Percentiles rank a stretch among this genome's conserved stretches.
These are phyloP conservation scores for Phytophthora chlamydospora DNA, from an alignment of 352 stramenopile genomes.

Conservation along the genomic window DNA sequence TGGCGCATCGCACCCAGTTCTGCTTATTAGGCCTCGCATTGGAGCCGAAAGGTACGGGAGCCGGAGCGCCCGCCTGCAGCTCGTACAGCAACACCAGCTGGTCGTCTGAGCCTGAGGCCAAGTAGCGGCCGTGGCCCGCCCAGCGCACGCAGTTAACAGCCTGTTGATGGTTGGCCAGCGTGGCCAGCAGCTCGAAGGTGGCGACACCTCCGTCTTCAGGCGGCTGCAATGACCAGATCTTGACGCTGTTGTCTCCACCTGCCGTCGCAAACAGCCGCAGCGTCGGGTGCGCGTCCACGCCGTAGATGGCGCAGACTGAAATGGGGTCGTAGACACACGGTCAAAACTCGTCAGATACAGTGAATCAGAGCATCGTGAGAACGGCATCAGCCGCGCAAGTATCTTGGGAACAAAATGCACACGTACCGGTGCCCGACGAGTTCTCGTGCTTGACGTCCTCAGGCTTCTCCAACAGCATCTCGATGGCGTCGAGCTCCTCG, in stretches of 20 bases:
- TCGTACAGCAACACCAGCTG: slow-evolving; percentile 87
- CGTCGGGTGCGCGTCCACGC: slow-evolving; percentile 82
- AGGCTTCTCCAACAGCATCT: slow-evolving; percentile 87
- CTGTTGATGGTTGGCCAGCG: slow-evolving; percentile 82
- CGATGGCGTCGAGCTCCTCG: neutral
- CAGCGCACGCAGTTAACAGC: slow-evolving; percentile 89
- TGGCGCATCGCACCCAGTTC: slow-evolving; percentile 84
- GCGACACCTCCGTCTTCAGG: slow-evolving; percentile 48
- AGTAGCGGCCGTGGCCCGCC: slow-evolving; percentile 76
- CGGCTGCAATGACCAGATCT: slow-evolving; percentile 78
- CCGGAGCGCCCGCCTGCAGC: slow-evolving; percentile 60
- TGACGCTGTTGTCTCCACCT: slow-evolving; percentile 82
- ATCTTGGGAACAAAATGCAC: neutral
- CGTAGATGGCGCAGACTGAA: slow-evolving; percentile 83
- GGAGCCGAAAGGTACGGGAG: slow-evolving; percentile 81
- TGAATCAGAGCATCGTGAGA: neutral
- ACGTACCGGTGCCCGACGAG: slow-evolving; percentile 63
- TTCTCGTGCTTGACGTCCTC: slow-evolving; percentile 80
- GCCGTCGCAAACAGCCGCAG: slow-evolving; percentile 78
- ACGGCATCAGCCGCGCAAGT: neutral
- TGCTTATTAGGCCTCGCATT: slow-evolving; percentile 83
- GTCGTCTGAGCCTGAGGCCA: slow-evolving; percentile 86
- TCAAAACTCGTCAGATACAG: slow-evolving; percentile 14
- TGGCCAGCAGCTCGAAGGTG: slow-evolving; percentile 83
- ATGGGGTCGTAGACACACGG: too few species aligned